Base-by-base conservation (phyloP, 495 filamentous ascomycete genomes). In the Neurospora tetraspora region DNA sequence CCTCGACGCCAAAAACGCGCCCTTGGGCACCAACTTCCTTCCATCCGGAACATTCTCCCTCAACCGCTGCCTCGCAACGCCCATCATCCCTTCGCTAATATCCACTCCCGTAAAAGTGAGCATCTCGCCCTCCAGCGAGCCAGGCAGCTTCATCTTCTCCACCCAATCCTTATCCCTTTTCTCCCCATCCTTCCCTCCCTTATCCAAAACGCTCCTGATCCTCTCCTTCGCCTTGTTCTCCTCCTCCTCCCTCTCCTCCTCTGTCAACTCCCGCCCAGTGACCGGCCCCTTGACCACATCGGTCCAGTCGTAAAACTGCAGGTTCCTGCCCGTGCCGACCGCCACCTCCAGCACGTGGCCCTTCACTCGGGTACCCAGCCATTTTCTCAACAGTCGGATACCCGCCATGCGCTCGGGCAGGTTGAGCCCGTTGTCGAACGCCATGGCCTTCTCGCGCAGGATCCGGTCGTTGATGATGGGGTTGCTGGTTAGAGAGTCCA, bases 311-410 rank as follows among this genome's bases (percentile, higher is more conserved):
- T 96, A 98, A 81, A 89, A 97, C 31, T 86, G 83, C 39, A 92
- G 78, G 78, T 98, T 99, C 47, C 95, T 84, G 0, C 96, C 96
- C n/a, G 96, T 97, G 27, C 96, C 96, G 47, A 92, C 92, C 69
- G 92, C 92, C 14, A 94, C 90, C 80, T 99, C 96, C 23, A 97
- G 85, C 6, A 98, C 94, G 80, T 98, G 84, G 2, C 96, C 96
- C 18, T 84, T 82, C 9, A 90, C 94, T 71, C 86, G 80, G 20
- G 81, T 77, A 6, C 88, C 86, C 6, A 98, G 84, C 69, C 86
- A 81, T 40, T 84, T 83, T 20, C 94, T 88, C 72, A 92, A 84
- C 10, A 79, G 75, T 11, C 83, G 85, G 76, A 96, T 82, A 31
- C 93, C 88, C 84, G 88, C 89, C 11, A 89, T 80, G 72, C 83